Conservation (phyloP, 352 stramenopile species). For the Phytophthora vignae region DNA sequence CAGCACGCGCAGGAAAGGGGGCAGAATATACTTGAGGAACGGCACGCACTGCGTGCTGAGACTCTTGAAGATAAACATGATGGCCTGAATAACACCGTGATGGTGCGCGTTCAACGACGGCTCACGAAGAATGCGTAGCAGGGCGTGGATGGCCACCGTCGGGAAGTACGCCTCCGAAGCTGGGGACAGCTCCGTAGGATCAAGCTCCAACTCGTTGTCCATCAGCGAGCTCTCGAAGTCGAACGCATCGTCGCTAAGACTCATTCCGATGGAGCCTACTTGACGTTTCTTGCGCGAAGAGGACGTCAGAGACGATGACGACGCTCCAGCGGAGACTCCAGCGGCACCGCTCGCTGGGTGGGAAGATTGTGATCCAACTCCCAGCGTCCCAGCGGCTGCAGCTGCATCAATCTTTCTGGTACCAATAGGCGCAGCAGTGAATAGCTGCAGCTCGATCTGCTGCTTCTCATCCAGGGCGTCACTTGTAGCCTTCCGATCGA, state of each 20-base stretch:
- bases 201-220: constrained; percentile 68
- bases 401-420: constrained; percentile 63
- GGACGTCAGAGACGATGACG: constrained; percentile 29
- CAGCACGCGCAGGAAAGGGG: constrained; percentile 96
- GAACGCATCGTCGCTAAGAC: constrained; percentile 51
- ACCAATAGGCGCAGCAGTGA: constrained; percentile 88
- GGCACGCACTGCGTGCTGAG: constrained; percentile 95
- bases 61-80: constrained; percentile 99
- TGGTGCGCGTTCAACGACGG: constrained; percentile 96
- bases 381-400: constrained; percentile 31
- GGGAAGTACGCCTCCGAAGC: constrained; percentile 96
- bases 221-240: constrained; percentile 79
- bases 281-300: constrained; percentile 40
- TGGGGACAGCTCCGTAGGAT: constrained; percentile 75
- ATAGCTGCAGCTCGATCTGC: constrained; percentile 88
- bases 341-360: constrained; percentile 33
- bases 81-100: constrained; percentile 96
- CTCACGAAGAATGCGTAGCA: constrained; percentile 97
- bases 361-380: constrained; percentile 36
- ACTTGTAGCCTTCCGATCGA: constrained; percentile 57
- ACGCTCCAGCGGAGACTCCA: constrained; percentile 21
- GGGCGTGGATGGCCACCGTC: constrained; percentile 96
- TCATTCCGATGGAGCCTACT: constrained; percentile 30
- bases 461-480: constrained; percentile 87
- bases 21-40: constrained; percentile 98